These are phyloP conservation scores for Carex pumila DNA, from an alignment of 176 grass and related monocot species.

Conservation along the genomic window DNA sequence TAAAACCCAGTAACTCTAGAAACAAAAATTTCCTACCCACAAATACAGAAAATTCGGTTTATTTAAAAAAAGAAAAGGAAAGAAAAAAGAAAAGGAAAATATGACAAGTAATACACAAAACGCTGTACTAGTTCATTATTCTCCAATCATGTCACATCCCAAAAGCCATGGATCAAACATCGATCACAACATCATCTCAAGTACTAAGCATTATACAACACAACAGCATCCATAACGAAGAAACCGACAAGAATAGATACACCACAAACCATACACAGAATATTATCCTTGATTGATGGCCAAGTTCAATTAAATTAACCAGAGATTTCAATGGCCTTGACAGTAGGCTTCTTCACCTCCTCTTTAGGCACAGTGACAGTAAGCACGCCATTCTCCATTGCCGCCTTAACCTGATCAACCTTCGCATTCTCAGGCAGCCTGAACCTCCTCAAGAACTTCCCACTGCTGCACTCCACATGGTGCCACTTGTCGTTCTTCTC, in stretches of 20 bases:
- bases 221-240: neutral
- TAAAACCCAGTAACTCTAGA: too few relatives aligned
- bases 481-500: slow-evolving; percentile 54
- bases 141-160: neutral
- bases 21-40: too few relatives aligned
- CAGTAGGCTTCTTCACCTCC: slow-evolving; percentile 27
- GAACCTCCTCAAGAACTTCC: slow-evolving; percentile 31
- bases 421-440: slow-evolving; percentile 36
- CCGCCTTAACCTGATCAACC: slow-evolving; percentile 27
- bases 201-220: neutral
- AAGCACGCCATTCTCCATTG: slow-evolving; percentile 44
- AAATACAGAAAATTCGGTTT: too few relatives aligned
- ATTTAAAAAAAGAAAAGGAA: too few relatives aligned
- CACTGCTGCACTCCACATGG: slow-evolving; percentile 45
- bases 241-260: neutral
- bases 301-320: slow-evolving; percentile 11
- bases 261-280: neutral
- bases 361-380: slow-evolving; percentile 38
- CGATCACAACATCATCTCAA: neutral
- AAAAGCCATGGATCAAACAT: neutral
- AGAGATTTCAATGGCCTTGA: slow-evolving; percentile 44
- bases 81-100: neutral
- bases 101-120: neutral
- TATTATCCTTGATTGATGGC: neutral
- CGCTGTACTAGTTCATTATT: neutral